These are phyloP conservation scores for Neofusicoccum umdonicola DNA, from an alignment of 2,329 filamentous ascomycete species.

Conservation along the genomic window DNA sequence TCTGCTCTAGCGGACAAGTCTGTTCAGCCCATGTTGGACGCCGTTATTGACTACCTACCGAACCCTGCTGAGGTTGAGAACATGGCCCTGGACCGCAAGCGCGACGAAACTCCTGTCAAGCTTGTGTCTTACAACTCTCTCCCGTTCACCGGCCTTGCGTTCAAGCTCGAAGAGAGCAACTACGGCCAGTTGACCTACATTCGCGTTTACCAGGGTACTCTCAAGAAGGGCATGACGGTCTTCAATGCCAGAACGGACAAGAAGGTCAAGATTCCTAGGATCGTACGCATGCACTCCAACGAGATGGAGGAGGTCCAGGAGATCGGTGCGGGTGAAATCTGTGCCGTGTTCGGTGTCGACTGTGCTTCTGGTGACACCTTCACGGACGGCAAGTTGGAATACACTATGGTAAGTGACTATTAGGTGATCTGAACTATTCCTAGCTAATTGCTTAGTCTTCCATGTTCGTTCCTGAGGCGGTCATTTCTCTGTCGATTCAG, in stretches of 20 bases:
- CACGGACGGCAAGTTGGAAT: conserved; percentile 87
- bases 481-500: conserved; percentile 96
- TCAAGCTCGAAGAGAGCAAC: conserved; percentile 98
- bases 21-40: conserved; percentile 94
- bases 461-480: conserved; percentile 96
- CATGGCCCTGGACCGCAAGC: conserved; percentile 78
- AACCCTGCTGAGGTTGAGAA: conserved; percentile 90
- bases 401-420: conserved; percentile 67
- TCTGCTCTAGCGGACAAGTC: conserved; percentile 92
- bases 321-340: conserved; percentile 95
- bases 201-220: conserved; percentile 90
- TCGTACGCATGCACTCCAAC: conserved; percentile 99
- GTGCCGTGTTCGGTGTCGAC: conserved; percentile 95
- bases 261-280: conserved; percentile 93
- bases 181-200: conserved; percentile 98
- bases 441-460: conserved; percentile 54
- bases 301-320: conserved; percentile 97
- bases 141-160: conserved; percentile 92
- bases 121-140: conserved; percentile 90
- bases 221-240: conserved; percentile 84
- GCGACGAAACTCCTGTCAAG: conserved; percentile 75
- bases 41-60: conserved; percentile 91
- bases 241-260: conserved; percentile 94
- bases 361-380: conserved; percentile 98
- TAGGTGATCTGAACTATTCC: not conserved